Conservation (phyloP, 2,329 filamentous ascomycete genomes). For the Waltergamsia citrina region DNA sequence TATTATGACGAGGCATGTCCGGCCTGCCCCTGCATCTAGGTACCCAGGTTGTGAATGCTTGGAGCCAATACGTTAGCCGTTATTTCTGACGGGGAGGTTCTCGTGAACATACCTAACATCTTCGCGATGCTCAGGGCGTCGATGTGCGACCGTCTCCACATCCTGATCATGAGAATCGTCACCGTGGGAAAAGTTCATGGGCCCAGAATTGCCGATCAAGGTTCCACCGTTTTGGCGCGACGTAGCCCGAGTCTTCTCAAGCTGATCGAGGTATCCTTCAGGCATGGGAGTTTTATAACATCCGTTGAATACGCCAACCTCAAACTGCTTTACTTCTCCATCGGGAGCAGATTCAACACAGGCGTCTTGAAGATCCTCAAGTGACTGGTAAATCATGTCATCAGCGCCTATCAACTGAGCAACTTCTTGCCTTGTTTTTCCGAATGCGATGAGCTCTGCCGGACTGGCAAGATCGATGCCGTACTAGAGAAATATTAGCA, state of each 20-base stretch:
- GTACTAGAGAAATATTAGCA: slow-evolving; percentile 16
- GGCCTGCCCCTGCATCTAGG: too few relatives aligned
- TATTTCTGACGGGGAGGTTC: too few relatives aligned
- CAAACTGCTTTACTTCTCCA: slow-evolving; percentile 54
- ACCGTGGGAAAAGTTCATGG: slow-evolving; percentile 18
- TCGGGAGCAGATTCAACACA: slow-evolving; percentile 63
- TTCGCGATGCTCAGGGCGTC: slow-evolving; percentile 13
- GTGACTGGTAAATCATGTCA: slow-evolving; percentile 46
- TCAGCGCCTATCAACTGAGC: slow-evolving; percentile 30
- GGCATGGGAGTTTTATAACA: slow-evolving; percentile 76
- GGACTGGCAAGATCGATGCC: slow-evolving; percentile 38
- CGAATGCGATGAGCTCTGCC: slow-evolving; percentile 30
- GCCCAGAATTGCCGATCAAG: slow-evolving; percentile 17
- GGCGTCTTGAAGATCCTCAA: slow-evolving; percentile 71
- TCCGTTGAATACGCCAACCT: slow-evolving; percentile 87
- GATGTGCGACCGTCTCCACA: too few relatives aligned
- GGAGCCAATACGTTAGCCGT: too few relatives aligned
- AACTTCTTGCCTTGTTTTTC: slow-evolving; percentile 28
- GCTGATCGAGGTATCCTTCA: slow-evolving; percentile 71
- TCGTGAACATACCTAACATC: slow-evolving; percentile 22
- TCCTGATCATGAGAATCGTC: too few relatives aligned
- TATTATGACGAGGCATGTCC: too few relatives aligned
- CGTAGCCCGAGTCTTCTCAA: slow-evolving; percentile 63
- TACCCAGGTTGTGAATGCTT: too few relatives aligned
- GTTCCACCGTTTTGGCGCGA: slow-evolving; percentile 22